These are phyloP conservation scores for Pythium apleroticum DNA, from an alignment of 352 stramenopile genomes.

Conservation along the genomic window DNA sequence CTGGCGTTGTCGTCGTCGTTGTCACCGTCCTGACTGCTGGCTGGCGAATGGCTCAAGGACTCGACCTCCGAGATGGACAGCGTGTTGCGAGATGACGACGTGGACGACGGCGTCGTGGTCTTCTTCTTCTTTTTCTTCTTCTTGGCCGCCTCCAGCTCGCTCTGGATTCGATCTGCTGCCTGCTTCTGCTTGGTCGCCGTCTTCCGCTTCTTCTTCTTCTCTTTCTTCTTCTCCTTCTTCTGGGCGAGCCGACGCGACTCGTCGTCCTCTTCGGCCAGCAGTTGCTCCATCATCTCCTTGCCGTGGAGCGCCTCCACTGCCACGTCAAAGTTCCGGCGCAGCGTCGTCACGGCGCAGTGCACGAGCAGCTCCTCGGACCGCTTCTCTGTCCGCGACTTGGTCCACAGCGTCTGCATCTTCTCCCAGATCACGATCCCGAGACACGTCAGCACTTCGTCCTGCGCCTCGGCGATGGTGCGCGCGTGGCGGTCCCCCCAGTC, in stretches of 20 bases:
- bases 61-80: conserved; percentile 22
- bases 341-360: conserved; percentile 70
- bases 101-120: conserved; percentile 11
- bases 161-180: conserved; percentile 38
- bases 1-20: conserved; percentile 37
- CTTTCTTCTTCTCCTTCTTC: conserved; percentile 89
- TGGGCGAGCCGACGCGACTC: conserved; percentile 70
- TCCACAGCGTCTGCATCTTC: conserved; percentile 85
- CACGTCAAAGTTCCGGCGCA: conserved; percentile 83
- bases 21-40: conserved; percentile 34
- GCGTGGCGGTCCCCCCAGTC: conserved; percentile 84
- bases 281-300: conserved; percentile 86
- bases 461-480: conserved; percentile 80
- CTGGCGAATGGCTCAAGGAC: conserved; percentile 38
- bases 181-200: conserved; percentile 73
- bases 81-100: conserved; percentile 23
- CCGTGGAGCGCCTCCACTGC: conserved; percentile 82
- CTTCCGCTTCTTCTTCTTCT: conserved; percentile 90
- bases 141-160: conserved; percentile 13
- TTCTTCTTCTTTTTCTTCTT: conserved; percentile 34
- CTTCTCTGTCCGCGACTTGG: conserved; percentile 73
- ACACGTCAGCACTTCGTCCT: conserved; percentile 87
- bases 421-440: conserved; percentile 89
- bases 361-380: conserved; percentile 76
- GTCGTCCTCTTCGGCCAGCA: conserved; percentile 83